These are phyloP conservation scores for Tylopilus subfusipes DNA, from an alignment of 768 basidiomycete genomes.

Conservation along the genomic window DNA sequence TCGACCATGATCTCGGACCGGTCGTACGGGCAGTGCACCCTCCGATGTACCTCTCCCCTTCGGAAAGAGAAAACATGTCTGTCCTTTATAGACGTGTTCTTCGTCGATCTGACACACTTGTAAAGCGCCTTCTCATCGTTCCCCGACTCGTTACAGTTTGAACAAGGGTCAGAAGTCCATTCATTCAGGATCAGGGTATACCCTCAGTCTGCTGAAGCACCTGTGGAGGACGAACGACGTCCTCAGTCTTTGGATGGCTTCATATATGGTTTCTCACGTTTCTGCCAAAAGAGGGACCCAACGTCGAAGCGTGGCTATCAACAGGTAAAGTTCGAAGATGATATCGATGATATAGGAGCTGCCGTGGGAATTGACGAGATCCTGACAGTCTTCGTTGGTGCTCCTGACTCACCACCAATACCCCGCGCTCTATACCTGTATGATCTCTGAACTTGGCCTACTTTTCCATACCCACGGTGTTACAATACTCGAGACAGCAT, in stretches of 20 bases:
- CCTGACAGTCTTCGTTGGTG: slow-evolving; percentile 49
- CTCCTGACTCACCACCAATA: slow-evolving; percentile 77
- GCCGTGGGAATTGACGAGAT: neutral
- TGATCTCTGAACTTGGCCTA: slow-evolving; percentile 68
- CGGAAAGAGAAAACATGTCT: slow-evolving; percentile 82
- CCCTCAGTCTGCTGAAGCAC: slow-evolving; percentile 20
- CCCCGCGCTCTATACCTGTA: slow-evolving; percentile 75
- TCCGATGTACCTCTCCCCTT: slow-evolving; percentile 55
- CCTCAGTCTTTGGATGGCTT: slow-evolving; percentile 56
- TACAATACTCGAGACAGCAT: slow-evolving; percentile 81
- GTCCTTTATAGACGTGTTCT: neutral
- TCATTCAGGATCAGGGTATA: slow-evolving; percentile 79
- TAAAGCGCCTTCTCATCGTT: slow-evolving; percentile 87
- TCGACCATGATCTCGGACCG: slow-evolving; percentile 86
- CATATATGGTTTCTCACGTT: slow-evolving; percentile 75
- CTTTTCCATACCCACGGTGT: slow-evolving; percentile 68
- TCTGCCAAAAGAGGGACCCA: slow-evolving; percentile 65
- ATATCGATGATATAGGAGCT: neutral
- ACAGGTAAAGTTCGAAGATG: slow-evolving; percentile 47
- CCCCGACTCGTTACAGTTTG: slow-evolving; percentile 83
- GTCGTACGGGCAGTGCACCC: slow-evolving; percentile 71
- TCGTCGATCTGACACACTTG: slow-evolving; percentile 4
- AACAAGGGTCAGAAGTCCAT: slow-evolving; percentile 79
- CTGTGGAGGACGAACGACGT: slow-evolving; percentile 26
- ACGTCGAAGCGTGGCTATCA: slow-evolving; percentile 74